Evolutionary conservation across 306 rosid species (phyloP).

Genomic region (Lathyrus aphaca): DNA sequence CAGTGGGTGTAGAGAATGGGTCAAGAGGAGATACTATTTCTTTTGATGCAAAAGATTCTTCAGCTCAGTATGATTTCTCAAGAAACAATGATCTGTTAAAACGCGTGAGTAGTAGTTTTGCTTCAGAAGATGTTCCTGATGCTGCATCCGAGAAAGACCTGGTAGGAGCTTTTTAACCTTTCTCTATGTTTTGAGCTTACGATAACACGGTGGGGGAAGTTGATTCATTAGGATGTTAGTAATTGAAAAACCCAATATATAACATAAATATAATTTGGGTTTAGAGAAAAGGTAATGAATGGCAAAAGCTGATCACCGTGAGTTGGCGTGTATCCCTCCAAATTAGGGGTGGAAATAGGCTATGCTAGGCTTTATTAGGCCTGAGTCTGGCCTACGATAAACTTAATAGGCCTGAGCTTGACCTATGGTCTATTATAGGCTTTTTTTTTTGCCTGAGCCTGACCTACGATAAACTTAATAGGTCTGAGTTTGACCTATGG

Average conservation of each 20-base stretch:
- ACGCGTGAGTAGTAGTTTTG: slow-evolving; percentile 49
- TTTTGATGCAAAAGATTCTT: slow-evolving; percentile 42
- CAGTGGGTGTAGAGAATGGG: slow-evolving; percentile 39
- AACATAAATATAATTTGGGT: background rate
- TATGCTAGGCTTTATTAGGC: no score
- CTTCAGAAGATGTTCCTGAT: slow-evolving; percentile 69
- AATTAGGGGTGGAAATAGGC: no score
- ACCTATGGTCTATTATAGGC: no score
- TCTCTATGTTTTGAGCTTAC: background rate
- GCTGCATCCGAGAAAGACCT: slow-evolving; percentile 90
- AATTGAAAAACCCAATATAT: background rate
- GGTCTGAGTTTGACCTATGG: no score
- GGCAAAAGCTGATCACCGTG: background rate
- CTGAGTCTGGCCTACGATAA: no score
- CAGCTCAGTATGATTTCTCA: slow-evolving; percentile 49
- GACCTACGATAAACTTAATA: no score
- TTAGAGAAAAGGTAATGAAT: background rate
- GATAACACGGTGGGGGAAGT: background rate
- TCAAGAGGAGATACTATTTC: slow-evolving; percentile 45
- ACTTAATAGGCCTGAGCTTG: no score
- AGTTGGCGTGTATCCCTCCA: no score
- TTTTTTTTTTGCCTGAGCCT: no score
- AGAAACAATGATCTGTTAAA: slow-evolving; percentile 52
- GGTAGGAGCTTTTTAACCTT: slow-evolving; percentile 45
- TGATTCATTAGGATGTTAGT: slow-evolving; percentile 9